These are phyloP conservation scores for Viola pubescens DNA, from an alignment of 441 rosid genomes.

Conservation along the genomic window DNA sequence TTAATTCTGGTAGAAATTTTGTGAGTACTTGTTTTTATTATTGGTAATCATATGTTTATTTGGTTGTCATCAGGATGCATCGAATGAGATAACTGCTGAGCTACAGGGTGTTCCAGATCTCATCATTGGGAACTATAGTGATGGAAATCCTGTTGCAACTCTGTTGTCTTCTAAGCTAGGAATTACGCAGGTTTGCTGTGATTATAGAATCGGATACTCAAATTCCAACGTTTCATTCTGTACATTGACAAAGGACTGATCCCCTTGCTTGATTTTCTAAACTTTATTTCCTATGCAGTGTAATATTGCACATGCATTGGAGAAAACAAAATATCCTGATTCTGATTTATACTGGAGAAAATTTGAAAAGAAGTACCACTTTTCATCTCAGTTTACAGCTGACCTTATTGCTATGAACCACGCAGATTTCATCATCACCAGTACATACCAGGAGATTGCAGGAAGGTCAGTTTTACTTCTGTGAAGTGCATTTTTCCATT, in stretches of 20 bases:
- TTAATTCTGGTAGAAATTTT: neutral
- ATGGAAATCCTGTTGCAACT: slow-evolving; percentile 65
- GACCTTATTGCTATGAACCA: slow-evolving; percentile 66
- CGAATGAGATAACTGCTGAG: slow-evolving; percentile 52
- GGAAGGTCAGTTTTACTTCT: slow-evolving; percentile 35
- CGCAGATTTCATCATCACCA: slow-evolving; percentile 68
- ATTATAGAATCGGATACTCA: neutral
- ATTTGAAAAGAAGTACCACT: slow-evolving; percentile 59
- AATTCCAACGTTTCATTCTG: neutral
- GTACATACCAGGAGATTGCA: slow-evolving; percentile 68
- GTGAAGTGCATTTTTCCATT: neutral
- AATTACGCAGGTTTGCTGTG: slow-evolving; percentile 38
- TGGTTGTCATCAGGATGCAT: slow-evolving; percentile 40
- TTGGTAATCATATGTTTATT: neutral
- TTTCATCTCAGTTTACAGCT: slow-evolving; percentile 63
- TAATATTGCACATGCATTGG: slow-evolving; percentile 67
- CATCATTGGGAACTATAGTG: slow-evolving; percentile 66
- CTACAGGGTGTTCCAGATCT: slow-evolving; percentile 54
- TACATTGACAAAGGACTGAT: neutral
- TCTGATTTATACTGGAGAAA: slow-evolving; percentile 67
- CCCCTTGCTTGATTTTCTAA: neutral
- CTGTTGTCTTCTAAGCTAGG: slow-evolving; percentile 54
- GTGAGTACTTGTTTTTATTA: neutral
- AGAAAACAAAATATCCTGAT: slow-evolving; percentile 70
- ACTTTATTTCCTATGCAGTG: slow-evolving; percentile 31